Evolutionary conservation across 768 basidiomycete genomes (phyloP).

Genomic region (Strobilomyces dryophilus): DNA sequence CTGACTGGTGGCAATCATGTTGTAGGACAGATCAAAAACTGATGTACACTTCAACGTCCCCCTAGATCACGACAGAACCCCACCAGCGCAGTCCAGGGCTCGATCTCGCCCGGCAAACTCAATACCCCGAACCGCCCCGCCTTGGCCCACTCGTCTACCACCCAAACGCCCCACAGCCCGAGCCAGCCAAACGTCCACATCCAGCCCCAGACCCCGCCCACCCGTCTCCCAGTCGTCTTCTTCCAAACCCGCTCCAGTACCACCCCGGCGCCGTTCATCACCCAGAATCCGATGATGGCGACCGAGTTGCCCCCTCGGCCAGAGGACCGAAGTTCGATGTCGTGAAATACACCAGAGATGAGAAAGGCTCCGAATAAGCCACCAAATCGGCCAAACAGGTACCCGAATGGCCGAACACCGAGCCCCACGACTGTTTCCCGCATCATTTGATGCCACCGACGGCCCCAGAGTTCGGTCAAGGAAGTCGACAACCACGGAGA

Average conservation of each 20-base stretch:
- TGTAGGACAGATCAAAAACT: no score
- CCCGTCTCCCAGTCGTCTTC: constrained; percentile 36
- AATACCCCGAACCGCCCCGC: constrained; percentile 5
- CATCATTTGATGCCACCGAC: constrained; percentile 65
- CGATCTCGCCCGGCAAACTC: constrained; percentile 4
- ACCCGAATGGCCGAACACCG: constrained; percentile 42
- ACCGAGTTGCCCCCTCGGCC: constrained; percentile 39
- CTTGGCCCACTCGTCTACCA: constrained; percentile 39
- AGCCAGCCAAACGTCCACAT: constrained; percentile 53
- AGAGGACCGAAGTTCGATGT: constrained; percentile 36
- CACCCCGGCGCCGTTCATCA: constrained; percentile 50
- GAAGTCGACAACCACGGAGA: constrained; percentile 55
- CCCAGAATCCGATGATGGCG: constrained; percentile 46
- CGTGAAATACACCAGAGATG: constrained; percentile 56
- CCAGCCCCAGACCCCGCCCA: constrained; percentile 45
- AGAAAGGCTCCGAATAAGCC: constrained; percentile 55
- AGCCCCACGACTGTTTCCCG: constrained; percentile 50
- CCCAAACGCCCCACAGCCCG: constrained; percentile 41
- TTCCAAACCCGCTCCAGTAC: constrained; percentile 48
- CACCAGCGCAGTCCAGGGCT: constrained; percentile 26
- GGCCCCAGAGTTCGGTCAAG: constrained; percentile 57
- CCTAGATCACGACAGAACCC: background rate
- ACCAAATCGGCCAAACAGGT: constrained; percentile 46
- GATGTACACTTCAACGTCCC: no score
- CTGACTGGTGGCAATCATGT: no score